Conservation (phyloP, 148 eudicot species). For the Rheum nobile region DNA sequence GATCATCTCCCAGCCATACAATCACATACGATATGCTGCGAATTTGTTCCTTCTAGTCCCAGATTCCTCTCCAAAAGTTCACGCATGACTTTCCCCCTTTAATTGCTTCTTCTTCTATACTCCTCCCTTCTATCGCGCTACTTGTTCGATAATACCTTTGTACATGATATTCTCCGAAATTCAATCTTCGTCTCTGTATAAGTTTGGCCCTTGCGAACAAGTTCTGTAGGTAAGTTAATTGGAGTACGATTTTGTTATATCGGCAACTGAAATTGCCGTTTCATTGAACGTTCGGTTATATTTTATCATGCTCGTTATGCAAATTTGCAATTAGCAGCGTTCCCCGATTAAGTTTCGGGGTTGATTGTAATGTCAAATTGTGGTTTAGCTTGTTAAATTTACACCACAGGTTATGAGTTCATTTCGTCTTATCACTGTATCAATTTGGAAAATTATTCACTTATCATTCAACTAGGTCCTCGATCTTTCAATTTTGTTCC, state of each 20-base stretch:
- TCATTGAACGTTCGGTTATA: background rate
- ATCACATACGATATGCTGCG: background rate
- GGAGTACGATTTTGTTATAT: no score
- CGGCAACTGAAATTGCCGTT: background rate
- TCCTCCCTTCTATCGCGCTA: background rate
- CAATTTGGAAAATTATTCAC: no score
- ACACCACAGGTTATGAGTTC: no score
- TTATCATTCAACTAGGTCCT: no score
- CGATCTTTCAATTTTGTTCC: no score
- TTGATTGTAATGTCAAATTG: no score
- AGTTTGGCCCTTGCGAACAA: background rate
- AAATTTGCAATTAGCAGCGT: no score
- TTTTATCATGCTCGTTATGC: background rate
- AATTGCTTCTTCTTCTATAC: background rate
- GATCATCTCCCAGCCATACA: background rate
- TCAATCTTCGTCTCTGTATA: background rate
- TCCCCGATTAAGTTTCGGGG: no score
- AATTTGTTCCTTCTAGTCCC: background rate
- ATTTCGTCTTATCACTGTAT: no score
- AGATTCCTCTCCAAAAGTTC: background rate
- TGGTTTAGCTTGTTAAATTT: no score
- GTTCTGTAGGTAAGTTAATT: background rate
- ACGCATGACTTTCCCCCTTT: no score
- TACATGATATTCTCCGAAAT: background rate
- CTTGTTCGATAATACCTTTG: background rate